Evolutionary conservation across 805 yeast species (phyloP).

Genomic region (Barnettozyma vustinii): DNA sequence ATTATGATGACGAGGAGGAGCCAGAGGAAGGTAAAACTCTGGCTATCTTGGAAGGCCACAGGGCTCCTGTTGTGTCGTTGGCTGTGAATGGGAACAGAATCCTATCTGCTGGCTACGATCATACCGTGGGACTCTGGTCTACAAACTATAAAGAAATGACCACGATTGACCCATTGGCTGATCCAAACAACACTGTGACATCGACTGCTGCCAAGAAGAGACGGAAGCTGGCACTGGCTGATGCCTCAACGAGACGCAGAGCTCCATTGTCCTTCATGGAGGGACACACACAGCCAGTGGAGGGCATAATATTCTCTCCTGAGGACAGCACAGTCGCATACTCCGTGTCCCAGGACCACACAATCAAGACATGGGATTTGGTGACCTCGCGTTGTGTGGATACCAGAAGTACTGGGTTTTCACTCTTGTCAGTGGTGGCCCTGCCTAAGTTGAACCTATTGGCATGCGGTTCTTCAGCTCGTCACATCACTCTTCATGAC

Average conservation of each 20-base stretch:
- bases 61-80: constrained; percentile 75
- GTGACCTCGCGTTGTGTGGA: constrained; percentile 82
- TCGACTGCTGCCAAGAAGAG: constrained; percentile 87
- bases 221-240: constrained; percentile 73
- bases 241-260: constrained; percentile 70
- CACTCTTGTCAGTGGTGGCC: constrained; percentile 70
- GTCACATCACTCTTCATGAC: constrained; percentile 91
- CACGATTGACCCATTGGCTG: constrained; percentile 44
- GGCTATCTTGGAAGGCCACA: constrained; percentile 87
- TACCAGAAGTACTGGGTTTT: constrained; percentile 80
- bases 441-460: constrained; percentile 64
- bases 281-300: constrained; percentile 84
- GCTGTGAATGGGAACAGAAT: constrained; percentile 54
- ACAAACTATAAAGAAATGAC: constrained; percentile 81
- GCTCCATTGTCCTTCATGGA: constrained; percentile 76
- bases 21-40: constrained; percentile 67
- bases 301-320: constrained; percentile 70
- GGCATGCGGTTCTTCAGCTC: constrained; percentile 96
- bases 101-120: constrained; percentile 81
- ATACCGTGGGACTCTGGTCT: constrained; percentile 82
- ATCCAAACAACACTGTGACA: constrained; percentile 41
- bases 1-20: constrained; percentile 40
- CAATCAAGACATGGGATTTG: constrained; percentile 94
- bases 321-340: constrained; percentile 78
- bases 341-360: constrained; percentile 93